phyloP scores from a whole-genome alignment of 306 rosid genomes.

The Dicorynia guianensis region DNA sequence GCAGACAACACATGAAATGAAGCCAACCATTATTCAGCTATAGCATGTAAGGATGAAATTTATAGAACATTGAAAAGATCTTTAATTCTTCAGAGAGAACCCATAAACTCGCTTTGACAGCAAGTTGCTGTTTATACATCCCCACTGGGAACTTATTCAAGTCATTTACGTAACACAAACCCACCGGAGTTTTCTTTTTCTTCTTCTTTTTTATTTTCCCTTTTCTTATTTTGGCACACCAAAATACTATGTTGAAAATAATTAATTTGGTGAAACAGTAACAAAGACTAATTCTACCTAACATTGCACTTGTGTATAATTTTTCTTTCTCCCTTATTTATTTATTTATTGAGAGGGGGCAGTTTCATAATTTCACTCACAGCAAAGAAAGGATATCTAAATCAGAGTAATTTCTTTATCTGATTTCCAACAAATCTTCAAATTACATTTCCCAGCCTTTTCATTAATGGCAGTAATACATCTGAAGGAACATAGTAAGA shows the following conservation, averaged over 20 bases:
- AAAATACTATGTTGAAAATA: conserved; percentile 8
- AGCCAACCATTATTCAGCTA: not conserved
- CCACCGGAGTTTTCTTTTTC: conserved; percentile 7
- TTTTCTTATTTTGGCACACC: conserved; percentile 22
- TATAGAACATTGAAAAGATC: not conserved
- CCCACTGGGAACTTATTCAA: conserved; percentile 25
- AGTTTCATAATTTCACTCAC: conserved; percentile 28
- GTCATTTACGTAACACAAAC: conserved; percentile 3
- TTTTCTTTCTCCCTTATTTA: conserved; percentile 21
- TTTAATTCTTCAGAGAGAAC: conserved; percentile 21
- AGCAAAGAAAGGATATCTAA: not conserved
- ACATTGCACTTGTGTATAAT: not conserved
- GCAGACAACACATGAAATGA: conserved; percentile 21
- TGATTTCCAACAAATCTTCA: conserved; percentile 12
- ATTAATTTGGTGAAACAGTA: not conserved
- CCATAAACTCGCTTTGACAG: conserved; percentile 2
- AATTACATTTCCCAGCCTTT: not conserved
- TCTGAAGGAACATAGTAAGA: conserved; percentile 18
- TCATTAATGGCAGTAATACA: conserved; percentile 23
- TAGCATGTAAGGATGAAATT: conserved; percentile 30
- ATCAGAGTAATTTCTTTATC: not conserved
- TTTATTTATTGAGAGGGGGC: not conserved
- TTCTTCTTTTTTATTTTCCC: not conserved
- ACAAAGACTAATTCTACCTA: conserved; percentile 28
- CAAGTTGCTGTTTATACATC: not conserved